Evolutionary conservation across 768 basidiomycete species (phyloP).

Genomic region (Russula olivacea): DNA sequence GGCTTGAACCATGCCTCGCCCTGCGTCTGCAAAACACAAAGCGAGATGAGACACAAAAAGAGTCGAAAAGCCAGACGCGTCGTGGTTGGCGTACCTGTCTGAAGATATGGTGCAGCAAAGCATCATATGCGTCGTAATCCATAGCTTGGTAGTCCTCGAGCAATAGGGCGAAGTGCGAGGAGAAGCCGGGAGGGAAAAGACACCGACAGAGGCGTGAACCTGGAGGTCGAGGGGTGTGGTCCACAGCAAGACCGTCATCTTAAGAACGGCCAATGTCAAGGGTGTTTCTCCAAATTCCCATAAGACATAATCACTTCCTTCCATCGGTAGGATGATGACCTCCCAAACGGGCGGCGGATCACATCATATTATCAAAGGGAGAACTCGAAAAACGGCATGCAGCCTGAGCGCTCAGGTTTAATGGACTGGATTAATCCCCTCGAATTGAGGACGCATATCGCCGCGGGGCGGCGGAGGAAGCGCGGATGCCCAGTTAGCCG

Average conservation of each 20-base stretch:
- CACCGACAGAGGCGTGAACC: conserved; percentile 4
- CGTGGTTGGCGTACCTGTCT: conserved; percentile 46
- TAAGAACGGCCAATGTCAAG: neutral
- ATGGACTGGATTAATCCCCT: neutral
- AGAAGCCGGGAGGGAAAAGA: conserved; percentile 6
- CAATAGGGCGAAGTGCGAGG: neutral
- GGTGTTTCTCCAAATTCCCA: neutral
- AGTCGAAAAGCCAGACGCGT: neutral
- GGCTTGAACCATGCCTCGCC: conserved; percentile 85
- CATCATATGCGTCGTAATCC: conserved; percentile 79
- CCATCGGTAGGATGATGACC: neutral
- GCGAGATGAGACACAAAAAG: conserved; percentile 22
- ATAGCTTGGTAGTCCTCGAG: conserved; percentile 32
- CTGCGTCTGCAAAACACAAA: conserved; percentile 52
- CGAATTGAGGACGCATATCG: neutral
- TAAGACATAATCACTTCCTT: neutral
- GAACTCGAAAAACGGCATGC: neutral
- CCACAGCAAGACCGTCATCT: conserved; percentile 16
- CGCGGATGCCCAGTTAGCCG: neutral
- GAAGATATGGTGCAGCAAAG: conserved; percentile 74
- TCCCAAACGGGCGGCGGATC: conserved; percentile 4
- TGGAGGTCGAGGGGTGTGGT: conserved; percentile 16
- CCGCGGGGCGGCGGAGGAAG: conserved; percentile 8
- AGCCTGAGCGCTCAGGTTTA: neutral
- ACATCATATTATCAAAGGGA: neutral